Percentiles rank a stretch among this genome's conserved stretches.
phyloP scores from a whole-genome alignment of 2,329 filamentous ascomycete genomes.

The Trichophyton schoenleinii region DNA sequence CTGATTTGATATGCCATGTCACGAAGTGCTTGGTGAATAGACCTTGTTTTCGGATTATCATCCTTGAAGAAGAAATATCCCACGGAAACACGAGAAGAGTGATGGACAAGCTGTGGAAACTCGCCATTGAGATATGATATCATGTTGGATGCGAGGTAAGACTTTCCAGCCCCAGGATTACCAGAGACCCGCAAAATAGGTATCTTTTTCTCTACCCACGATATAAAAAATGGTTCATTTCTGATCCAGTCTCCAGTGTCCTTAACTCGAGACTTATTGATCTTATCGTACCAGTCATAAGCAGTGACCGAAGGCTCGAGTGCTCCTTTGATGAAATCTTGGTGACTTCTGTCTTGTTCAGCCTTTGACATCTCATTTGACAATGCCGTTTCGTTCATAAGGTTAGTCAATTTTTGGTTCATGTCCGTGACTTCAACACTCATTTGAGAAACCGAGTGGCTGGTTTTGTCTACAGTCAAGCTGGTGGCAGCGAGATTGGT shows the following conservation, averaged over 20 bases:
- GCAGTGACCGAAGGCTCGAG: slow-evolving; percentile 29
- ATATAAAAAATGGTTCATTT: slow-evolving; percentile 27
- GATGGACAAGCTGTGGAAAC: slow-evolving; percentile 18
- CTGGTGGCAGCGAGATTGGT: slow-evolving; percentile 6
- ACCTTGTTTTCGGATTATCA: slow-evolving; percentile 36
- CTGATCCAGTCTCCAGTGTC: slow-evolving; percentile 39
- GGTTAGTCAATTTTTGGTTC: slow-evolving; percentile 2
- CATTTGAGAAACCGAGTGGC: neutral
- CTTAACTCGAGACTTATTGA: slow-evolving; percentile 30
- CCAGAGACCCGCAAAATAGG: slow-evolving; percentile 36
- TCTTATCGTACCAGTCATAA: slow-evolving; percentile 32
- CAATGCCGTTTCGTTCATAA: slow-evolving; percentile 3
- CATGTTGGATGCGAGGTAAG: slow-evolving; percentile 34
- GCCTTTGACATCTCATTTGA: slow-evolving; percentile 7
- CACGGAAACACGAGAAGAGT: slow-evolving; percentile 18
- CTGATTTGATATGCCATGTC: slow-evolving; percentile 39
- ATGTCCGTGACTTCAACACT: slow-evolving; percentile 2
- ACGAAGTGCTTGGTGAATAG: slow-evolving; percentile 35
- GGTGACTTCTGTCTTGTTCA: slow-evolving; percentile 14
- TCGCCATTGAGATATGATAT: slow-evolving; percentile 28
- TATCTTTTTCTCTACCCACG: slow-evolving; percentile 25
- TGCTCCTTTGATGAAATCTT: slow-evolving; percentile 31
- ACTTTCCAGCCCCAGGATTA: slow-evolving; percentile 38
- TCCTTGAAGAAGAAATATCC: slow-evolving; percentile 34
- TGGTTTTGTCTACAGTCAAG: neutral